Evolutionary conservation across 2,329 filamentous ascomycete genomes (phyloP).

Genomic region (Paradendryphiella salina): DNA sequence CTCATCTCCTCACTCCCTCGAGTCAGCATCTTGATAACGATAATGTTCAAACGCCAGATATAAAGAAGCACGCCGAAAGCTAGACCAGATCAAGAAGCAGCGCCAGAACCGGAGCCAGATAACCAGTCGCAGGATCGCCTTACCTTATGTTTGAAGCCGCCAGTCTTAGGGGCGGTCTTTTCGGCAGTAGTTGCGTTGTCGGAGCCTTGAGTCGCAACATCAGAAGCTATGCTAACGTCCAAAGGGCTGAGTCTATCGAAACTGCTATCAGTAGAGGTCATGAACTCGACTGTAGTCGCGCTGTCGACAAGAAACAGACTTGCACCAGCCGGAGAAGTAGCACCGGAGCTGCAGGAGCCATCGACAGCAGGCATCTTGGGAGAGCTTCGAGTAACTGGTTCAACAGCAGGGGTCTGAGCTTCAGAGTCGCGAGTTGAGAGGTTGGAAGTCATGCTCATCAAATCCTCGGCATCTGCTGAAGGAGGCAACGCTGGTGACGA

Average conservation of each 20-base stretch:
- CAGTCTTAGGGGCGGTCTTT: not conserved
- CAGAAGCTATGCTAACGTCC: not conserved
- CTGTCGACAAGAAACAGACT: constrained; percentile 85
- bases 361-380: constrained; percentile 65
- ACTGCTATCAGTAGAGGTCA: constrained; percentile 15
- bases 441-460: constrained; percentile 9
- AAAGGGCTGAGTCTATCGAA: constrained; percentile 12
- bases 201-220: not conserved
- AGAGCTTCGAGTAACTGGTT: constrained; percentile 41
- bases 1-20: constrained; percentile 7
- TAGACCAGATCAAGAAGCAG: constrained; percentile 8
- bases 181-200: not conserved
- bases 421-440: constrained; percentile 20
- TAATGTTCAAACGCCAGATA: not conserved
- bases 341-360: constrained; percentile 87
- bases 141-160: constrained; percentile 19
- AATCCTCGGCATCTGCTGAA: not conserved
- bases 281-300: constrained; percentile 40
- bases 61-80: not conserved
- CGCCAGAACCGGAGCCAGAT: constrained; percentile 8
- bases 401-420: constrained; percentile 5
- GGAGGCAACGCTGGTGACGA: not conserved
- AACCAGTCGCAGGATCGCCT: constrained; percentile 22
- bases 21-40: constrained; percentile 10
- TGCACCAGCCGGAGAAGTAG: constrained; percentile 92